Evolutionary conservation across 1,284 basidiomycete species (phyloP).

Genomic region (Marasmius fiardii): DNA sequence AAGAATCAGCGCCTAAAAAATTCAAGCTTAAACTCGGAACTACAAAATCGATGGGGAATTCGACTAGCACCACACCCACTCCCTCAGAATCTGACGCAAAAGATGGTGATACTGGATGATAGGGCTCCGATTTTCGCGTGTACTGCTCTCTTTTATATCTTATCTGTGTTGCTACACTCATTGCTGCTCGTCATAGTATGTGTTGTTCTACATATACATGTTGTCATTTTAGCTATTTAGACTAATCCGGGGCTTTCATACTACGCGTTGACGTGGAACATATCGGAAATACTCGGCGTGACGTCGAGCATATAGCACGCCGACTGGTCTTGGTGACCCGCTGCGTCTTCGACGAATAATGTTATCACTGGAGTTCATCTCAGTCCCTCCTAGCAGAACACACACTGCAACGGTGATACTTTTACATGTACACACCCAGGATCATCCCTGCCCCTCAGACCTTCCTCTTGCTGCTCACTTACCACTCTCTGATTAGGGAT

Average conservation of each 20-base stretch:
- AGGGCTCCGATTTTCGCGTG: background rate
- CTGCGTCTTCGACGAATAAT: background rate
- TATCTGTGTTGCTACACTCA: background rate
- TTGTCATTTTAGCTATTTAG: background rate
- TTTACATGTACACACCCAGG: slow-evolving; percentile 12
- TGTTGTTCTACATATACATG: slow-evolving; percentile 5
- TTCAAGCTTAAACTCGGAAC: slow-evolving; percentile 71
- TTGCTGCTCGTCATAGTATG: slow-evolving; percentile 1
- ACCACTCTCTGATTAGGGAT: slow-evolving; percentile 41
- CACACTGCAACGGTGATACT: slow-evolving; percentile 22
- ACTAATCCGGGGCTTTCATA: background rate
- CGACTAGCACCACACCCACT: slow-evolving; percentile 10
- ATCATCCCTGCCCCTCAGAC: background rate
- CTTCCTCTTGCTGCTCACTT: background rate
- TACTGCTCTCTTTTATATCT: background rate
- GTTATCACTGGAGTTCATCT: background rate
- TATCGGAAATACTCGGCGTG: too few relatives aligned
- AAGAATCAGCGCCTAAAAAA: slow-evolving; percentile 63
- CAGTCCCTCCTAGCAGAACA: slow-evolving; percentile 1
- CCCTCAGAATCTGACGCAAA: slow-evolving; percentile 64
- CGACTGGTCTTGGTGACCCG: too few relatives aligned
- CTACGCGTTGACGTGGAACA: too few relatives aligned
- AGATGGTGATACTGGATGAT: slow-evolving; percentile 70
- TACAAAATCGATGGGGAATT: background rate
- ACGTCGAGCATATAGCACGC: too few relatives aligned